Percentiles rank a stretch among this genome's conserved stretches.
phyloP scores from a whole-genome alignment of 1,139 yeast species.

The Saccharomyces hybrid region DNA sequence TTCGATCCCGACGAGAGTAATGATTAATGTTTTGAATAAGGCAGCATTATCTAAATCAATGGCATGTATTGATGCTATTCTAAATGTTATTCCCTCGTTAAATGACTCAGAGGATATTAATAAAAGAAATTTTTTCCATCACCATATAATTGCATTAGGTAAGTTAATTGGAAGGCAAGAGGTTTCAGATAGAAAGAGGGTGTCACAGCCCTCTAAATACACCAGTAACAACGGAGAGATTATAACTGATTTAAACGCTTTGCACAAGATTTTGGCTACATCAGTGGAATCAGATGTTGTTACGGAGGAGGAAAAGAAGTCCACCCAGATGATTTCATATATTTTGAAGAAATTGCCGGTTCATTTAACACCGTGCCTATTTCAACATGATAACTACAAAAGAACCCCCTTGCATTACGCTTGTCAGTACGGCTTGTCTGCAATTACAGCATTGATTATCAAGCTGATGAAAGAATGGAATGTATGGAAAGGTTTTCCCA shows the following conservation, averaged over 20 bases:
- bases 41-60: constrained; percentile 49
- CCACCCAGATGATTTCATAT: constrained; percentile 22
- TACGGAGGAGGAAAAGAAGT: constrained; percentile 16
- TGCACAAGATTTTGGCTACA: background rate
- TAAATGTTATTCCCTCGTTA: constrained; percentile 42
- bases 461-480: constrained; percentile 47
- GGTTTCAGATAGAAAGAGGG: background rate
- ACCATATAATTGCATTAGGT: constrained; percentile 70
- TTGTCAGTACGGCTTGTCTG: constrained; percentile 75
- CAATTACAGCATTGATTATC: constrained; percentile 52
- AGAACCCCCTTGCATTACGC: constrained; percentile 90
- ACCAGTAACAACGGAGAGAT: background rate
- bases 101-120: constrained; percentile 68
- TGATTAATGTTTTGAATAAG: constrained; percentile 49
- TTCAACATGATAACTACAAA: constrained; percentile 64
- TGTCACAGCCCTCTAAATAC: background rate
- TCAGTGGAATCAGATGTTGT: constrained; percentile 15
- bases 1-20: constrained; percentile 31
- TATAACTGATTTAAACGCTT: background rate
- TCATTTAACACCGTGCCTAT: constrained; percentile 46
- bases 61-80: constrained; percentile 50
- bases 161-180: constrained; percentile 30
- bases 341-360: constrained; percentile 48
- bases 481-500: constrained; percentile 42
- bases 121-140: constrained; percentile 80